Conservation (phyloP, 2,329 filamentous ascomycete genomes). For the Fusarium lateritium region DNA sequence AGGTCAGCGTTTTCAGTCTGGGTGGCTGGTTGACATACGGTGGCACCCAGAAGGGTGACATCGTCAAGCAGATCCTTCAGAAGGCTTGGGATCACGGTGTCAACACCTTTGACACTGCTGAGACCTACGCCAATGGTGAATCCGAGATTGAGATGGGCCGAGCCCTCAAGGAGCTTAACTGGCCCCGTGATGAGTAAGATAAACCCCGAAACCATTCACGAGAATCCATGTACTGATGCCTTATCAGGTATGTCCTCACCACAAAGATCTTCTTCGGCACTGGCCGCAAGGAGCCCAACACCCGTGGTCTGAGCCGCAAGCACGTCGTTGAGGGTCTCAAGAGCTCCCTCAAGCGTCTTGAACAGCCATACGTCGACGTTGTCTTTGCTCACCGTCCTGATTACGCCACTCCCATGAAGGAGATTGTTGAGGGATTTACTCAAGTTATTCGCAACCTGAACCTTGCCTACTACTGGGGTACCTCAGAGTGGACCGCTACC, state of each 20-base stretch:
- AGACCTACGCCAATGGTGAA: conserved; percentile 71
- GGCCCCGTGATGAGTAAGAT: conserved; percentile 67
- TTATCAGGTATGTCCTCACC: conserved; percentile 63
- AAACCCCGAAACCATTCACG: accelerated
- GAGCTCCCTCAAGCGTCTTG: conserved; percentile 45
- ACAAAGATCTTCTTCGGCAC: conserved; percentile 55
- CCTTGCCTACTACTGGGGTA: conserved; percentile 62
- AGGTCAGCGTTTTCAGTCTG: conserved; percentile 48
- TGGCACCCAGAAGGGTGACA: conserved; percentile 73
- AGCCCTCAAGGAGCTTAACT: conserved; percentile 70
- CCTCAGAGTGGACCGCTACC: conserved; percentile 76
- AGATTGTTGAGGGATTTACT: conserved; percentile 49
- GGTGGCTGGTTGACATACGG: conserved; percentile 49
- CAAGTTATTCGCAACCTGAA: conserved; percentile 49
- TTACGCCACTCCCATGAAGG: conserved; percentile 46
- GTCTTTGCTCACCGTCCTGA: conserved; percentile 49
- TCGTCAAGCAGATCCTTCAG: conserved; percentile 71
- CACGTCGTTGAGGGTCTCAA: conserved; percentile 70
- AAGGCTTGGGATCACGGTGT: conserved; percentile 71
- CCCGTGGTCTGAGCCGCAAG: conserved; percentile 74
- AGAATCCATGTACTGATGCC: not conserved
- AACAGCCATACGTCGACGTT: conserved; percentile 48
- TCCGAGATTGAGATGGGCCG: conserved; percentile 75
- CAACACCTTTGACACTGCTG: conserved; percentile 74
- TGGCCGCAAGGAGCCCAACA: conserved; percentile 63